Evolutionary conservation across 495 filamentous ascomycete species (phyloP).

Genomic region (Daldinia loculata): DNA sequence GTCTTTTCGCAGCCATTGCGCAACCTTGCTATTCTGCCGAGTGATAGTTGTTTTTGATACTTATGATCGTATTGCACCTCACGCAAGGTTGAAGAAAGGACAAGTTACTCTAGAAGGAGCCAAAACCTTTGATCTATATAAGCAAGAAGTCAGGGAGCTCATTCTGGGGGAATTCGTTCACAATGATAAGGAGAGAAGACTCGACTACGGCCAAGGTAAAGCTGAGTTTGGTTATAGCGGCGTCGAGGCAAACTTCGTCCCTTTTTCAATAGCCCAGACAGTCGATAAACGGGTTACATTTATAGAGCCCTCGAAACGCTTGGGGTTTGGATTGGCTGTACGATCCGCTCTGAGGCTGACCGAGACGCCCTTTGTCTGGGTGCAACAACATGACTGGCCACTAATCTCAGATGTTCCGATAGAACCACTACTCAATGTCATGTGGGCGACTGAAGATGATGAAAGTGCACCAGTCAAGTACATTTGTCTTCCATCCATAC

Average conservation of each 20-base stretch:
- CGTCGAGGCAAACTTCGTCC: slow-evolving; percentile 46
- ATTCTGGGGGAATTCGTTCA: slow-evolving; percentile 46
- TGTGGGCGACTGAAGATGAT: slow-evolving; percentile 44
- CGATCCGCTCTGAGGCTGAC: slow-evolving; percentile 53
- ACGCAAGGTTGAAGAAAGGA: slow-evolving; percentile 55
- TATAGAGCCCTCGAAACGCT: slow-evolving; percentile 52
- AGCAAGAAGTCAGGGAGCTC: slow-evolving; percentile 51
- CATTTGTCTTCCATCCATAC: slow-evolving; percentile 53
- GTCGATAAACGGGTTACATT: slow-evolving; percentile 49
- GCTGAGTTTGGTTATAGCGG: slow-evolving; percentile 54
- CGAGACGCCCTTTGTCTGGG: slow-evolving; percentile 57
- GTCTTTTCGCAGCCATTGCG: slow-evolving; percentile 52
- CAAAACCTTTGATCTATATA: slow-evolving; percentile 49
- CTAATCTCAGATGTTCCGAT: slow-evolving; percentile 53
- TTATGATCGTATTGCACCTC: slow-evolving; percentile 51
- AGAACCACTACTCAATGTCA: slow-evolving; percentile 49
- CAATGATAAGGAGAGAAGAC: slow-evolving; percentile 1
- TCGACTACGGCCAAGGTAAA: slow-evolving; percentile 34
- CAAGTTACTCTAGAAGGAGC: slow-evolving; percentile 54
- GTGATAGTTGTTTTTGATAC: slow-evolving; percentile 58
- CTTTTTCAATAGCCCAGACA: slow-evolving; percentile 47
- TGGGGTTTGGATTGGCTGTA: slow-evolving; percentile 58
- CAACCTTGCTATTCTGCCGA: slow-evolving; percentile 44
- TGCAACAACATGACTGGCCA: slow-evolving; percentile 61
- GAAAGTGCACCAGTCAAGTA: slow-evolving; percentile 48